Evolutionary conservation across 441 rosid species (phyloP).

Genomic region (Flueggea neowawraea): DNA sequence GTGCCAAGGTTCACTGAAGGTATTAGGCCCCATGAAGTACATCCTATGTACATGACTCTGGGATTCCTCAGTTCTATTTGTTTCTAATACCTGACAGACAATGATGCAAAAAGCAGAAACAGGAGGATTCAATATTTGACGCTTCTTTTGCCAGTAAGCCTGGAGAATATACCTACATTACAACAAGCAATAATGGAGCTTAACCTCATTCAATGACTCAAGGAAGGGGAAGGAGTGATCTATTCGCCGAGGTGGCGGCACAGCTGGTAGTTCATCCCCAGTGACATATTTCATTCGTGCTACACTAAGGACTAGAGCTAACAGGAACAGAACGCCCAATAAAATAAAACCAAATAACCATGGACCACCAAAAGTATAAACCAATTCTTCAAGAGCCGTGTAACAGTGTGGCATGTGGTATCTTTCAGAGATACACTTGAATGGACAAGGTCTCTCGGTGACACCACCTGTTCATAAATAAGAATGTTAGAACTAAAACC

Average conservation of each 20-base stretch:
- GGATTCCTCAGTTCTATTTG: slow-evolving; percentile 97
- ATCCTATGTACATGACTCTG: slow-evolving; percentile 95
- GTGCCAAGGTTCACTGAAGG: slow-evolving; percentile 98
- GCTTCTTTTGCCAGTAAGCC: slow-evolving; percentile 42
- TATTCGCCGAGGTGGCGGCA: slow-evolving; percentile 89
- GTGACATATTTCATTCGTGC: slow-evolving; percentile 98
- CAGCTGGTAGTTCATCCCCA: slow-evolving; percentile 91
- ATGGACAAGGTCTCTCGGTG: slow-evolving; percentile 92
- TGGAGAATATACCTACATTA: too few species aligned
- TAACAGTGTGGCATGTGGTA: slow-evolving; percentile 97
- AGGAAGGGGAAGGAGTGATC: slow-evolving; percentile 98
- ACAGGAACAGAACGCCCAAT: slow-evolving; percentile 79
- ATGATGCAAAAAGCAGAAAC: neutral
- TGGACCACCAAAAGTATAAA: slow-evolving; percentile 99
- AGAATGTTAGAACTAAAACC: too few species aligned
- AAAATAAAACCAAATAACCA: slow-evolving; percentile 96
- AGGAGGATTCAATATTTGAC: slow-evolving; percentile 53
- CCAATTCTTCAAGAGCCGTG: slow-evolving; percentile 97
- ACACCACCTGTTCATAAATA: slow-evolving; percentile 70
- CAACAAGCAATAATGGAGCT: slow-evolving; percentile 4
- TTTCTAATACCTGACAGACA: slow-evolving; percentile 75
- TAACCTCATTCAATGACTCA: slow-evolving; percentile 97
- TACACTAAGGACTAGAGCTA: slow-evolving; percentile 96
- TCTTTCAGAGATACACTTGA: slow-evolving; percentile 86
- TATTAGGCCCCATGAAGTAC: slow-evolving; percentile 98